Conservation (phyloP, 139 green algal species). For the Chlorella sorokiniana region DNA sequence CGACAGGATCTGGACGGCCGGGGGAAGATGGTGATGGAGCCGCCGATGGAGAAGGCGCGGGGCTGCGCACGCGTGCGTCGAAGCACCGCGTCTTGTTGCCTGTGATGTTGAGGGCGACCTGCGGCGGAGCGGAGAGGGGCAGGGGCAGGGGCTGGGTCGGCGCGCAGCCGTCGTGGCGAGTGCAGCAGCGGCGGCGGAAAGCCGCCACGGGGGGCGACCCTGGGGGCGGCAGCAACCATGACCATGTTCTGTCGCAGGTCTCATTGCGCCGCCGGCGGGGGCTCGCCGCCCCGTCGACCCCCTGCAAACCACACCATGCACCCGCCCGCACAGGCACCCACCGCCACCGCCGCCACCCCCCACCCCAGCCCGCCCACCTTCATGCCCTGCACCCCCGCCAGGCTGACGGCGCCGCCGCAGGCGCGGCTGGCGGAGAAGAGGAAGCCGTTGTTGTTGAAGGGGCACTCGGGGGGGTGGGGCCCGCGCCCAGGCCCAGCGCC, state of each 20-base stretch:
- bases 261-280: too few relatives aligned
- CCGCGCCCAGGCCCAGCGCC: neutral
- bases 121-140: neutral
- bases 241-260: too few relatives aligned
- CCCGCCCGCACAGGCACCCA: too few relatives aligned
- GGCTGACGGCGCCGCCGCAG: neutral
- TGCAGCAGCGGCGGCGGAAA: too few relatives aligned
- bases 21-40: slow-evolving; percentile 1
- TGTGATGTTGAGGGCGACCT: slow-evolving; percentile 1
- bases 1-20: neutral
- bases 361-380: neutral
- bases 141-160: neutral
- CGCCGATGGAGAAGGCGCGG: neutral
- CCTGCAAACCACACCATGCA: too few relatives aligned
- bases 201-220: too few relatives aligned
- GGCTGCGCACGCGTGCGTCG: neutral
- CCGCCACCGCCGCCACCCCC: too few relatives aligned
- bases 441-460: neutral
- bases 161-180: neutral
- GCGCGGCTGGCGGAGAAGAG: neutral
- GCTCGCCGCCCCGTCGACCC: too few relatives aligned
- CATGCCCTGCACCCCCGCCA: neutral
- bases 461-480: neutral
- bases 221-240: too few relatives aligned
- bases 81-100: slow-evolving; percentile 13